Percentiles rank a stretch among this genome's conserved stretches.
phyloP scores from a whole-genome alignment of 2,329 filamentous ascomycete species.

The Apiospora koreana region DNA sequence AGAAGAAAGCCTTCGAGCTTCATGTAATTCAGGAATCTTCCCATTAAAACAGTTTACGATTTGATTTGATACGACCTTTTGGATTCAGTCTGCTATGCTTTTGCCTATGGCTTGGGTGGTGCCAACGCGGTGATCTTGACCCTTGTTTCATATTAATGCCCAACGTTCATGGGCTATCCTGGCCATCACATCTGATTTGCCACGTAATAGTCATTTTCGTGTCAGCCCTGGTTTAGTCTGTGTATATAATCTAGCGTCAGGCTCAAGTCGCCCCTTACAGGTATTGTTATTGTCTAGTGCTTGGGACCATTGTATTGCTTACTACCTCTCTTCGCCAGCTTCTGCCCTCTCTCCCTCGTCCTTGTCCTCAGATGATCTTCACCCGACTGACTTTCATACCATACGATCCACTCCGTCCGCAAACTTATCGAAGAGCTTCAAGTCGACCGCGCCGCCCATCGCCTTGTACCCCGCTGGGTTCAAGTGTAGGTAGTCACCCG shows the following conservation, averaged over 20 bases:
- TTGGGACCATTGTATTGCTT: not conserved
- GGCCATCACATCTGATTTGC: not conserved
- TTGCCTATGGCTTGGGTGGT: not conserved
- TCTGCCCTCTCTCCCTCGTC: not conserved
- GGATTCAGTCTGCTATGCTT: not conserved
- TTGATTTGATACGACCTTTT: not conserved
- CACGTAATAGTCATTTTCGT: not conserved
- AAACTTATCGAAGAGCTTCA: conserved; percentile 48
- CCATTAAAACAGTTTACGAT: conserved; percentile 3
- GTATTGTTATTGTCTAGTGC: not conserved
- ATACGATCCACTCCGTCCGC: conserved; percentile 25
- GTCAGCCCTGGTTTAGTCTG: conserved; percentile 5
- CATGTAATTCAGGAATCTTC: conserved; percentile 9
- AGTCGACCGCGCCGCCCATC: conserved; percentile 55
- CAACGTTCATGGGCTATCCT: not conserved
- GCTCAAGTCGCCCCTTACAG: not conserved
- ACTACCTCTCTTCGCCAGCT: not conserved
- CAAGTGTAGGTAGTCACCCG: conserved; percentile 62
- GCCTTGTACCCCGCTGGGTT: conserved; percentile 55
- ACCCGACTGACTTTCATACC: not conserved
- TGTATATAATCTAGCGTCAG: not conserved
- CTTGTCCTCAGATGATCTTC: not conserved
- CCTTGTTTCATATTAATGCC: not conserved
- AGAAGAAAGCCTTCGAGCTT: conserved; percentile 13
- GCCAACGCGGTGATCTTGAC: not conserved